Base-by-base conservation (phyloP, 2,329 filamentous ascomycete genomes). In the Fusarium equiseti region DNA sequence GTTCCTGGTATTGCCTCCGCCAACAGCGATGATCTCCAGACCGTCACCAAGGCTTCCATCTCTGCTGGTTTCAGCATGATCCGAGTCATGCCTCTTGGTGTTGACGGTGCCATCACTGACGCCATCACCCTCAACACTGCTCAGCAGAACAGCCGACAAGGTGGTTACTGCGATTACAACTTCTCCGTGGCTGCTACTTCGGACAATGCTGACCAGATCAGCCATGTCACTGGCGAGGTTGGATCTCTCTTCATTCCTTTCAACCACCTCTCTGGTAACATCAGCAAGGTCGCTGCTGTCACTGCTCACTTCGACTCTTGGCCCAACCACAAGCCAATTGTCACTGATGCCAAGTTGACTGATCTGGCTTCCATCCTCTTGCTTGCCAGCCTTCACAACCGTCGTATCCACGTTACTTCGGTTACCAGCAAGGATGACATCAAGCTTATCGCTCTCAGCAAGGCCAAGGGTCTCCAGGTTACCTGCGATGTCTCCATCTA, bases 401-500 rank as follows among this genome's bases (percentile, higher is more conserved):
- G 92, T 71, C 92, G 91, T 76, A 90, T 95, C 67, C 92, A 95
- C 77, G 91, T 95, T 72, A 93, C 91, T 55, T 93, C 90, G 53
- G 91, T 95, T 40, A 93, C 91, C n/a, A 91, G 89, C 67, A 92
- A 77, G 83, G 92, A 94, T 70, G 92, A 95, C 73, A 94, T 95
- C 75, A 88, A 85, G 68, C 83, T 95, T 54, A 93, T 95, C 75
- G 89, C 91, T 10, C 86, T 95, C 31, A 90, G 91, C 83, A 95
- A 95, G 82, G 86, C 89, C 76, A 95, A 94, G 83, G 92, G 92
- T n/a, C 83, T 95, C 63, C 91, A 91, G 79, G 91, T 95, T 46
- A 94, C 92, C 24, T 95, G 92, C 80, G 92, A 95, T 78, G 92
- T 95, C 45, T 91, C 90, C n/a, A 87, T 95, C 74, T 94, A 93